Conservation (phyloP, 2,329 filamentous ascomycete genomes). For the Colletotrichum falcatum region DNA sequence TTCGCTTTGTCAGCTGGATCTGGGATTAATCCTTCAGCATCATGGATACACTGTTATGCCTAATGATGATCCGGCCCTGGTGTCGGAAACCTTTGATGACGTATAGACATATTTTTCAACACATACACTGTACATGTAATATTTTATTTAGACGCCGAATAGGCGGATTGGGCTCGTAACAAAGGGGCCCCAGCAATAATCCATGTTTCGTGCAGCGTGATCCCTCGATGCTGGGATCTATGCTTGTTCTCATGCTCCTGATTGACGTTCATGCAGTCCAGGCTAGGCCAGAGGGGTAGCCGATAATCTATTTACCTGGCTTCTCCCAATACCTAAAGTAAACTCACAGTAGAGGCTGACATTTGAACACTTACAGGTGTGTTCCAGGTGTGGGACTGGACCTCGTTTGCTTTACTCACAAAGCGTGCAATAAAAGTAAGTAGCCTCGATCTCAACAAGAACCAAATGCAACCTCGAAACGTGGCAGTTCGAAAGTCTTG, state of each 20-base stretch:
- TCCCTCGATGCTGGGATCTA: not conserved
- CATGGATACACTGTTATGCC: not conserved
- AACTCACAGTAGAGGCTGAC: no score
- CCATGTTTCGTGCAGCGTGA: no score
- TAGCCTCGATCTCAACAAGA: not conserved
- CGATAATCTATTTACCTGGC: not conserved
- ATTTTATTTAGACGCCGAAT: not conserved
- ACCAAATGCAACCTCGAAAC: not conserved
- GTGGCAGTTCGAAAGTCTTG: not conserved
- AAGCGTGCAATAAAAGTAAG: not conserved
- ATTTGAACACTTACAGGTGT: not conserved
- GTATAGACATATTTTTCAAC: conserved; percentile 29
- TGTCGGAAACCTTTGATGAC: not conserved
- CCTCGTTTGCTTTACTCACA: not conserved
- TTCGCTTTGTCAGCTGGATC: conserved; percentile 51
- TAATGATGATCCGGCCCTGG: not conserved
- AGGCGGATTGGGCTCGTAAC: not conserved
- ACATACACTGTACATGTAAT: conserved; percentile 1
- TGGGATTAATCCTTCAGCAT: conserved; percentile 47
- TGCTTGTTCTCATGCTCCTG: not conserved
- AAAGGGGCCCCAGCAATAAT: not conserved
- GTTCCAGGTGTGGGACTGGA: not conserved
- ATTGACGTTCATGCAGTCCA: not conserved
- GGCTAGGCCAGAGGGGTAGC: not conserved
- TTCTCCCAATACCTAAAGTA: not conserved